phyloP scores from a whole-genome alignment of 768 basidiomycete genomes.

The Lactarius trivialis region DNA sequence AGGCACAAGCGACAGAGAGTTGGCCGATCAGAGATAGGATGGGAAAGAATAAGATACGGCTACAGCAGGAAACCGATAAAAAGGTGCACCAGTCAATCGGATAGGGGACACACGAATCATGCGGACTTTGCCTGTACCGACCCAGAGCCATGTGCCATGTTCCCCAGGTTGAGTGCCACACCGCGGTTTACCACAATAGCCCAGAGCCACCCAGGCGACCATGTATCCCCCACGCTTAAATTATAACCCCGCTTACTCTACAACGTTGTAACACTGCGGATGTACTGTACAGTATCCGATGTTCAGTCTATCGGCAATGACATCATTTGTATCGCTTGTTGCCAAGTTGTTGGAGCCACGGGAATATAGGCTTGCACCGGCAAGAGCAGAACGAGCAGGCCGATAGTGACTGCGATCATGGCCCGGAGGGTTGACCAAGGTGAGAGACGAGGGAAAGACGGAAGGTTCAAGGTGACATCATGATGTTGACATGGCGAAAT shows the following conservation, averaged over 20 bases:
- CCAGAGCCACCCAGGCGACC: not conserved
- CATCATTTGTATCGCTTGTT: conserved; percentile 53
- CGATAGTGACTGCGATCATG: not conserved
- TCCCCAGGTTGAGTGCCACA: not conserved
- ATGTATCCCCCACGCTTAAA: not conserved
- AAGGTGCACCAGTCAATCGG: not conserved
- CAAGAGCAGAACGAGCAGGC: conserved; percentile 4
- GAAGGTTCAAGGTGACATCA: too few species aligned
- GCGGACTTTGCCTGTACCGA: not conserved
- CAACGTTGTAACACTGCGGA: conserved; percentile 55
- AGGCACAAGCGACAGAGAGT: not conserved
- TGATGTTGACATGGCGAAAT: too few species aligned
- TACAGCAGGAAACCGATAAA: not conserved
- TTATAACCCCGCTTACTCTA: conserved; percentile 4
- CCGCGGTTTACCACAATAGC: not conserved
- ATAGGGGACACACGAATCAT: not conserved
- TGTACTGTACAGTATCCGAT: conserved; percentile 52
- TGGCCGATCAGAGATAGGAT: not conserved
- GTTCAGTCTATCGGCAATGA: conserved; percentile 41
- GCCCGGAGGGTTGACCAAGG: conserved; percentile 2
- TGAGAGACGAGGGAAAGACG: not conserved
- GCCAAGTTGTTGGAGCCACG: conserved; percentile 58
- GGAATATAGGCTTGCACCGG: conserved; percentile 53
- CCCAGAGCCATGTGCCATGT: not conserved
- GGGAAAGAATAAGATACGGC: not conserved